Evolutionary conservation across 2,329 filamentous ascomycete genomes (phyloP).

Genomic region (Dactylellina haptotyla): DNA sequence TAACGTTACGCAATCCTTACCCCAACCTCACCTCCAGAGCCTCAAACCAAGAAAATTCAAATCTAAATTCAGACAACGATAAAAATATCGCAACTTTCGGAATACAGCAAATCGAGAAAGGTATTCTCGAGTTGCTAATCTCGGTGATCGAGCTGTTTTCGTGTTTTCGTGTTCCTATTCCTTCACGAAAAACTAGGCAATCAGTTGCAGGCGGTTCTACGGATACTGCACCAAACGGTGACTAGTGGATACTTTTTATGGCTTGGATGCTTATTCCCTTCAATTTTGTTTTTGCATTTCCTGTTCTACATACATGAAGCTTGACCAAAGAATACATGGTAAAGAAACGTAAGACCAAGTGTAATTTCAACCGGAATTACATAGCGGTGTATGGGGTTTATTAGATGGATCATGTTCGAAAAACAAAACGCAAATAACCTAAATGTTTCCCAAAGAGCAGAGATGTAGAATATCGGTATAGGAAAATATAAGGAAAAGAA

Average conservation of each 20-base stretch:
- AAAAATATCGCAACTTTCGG: neutral
- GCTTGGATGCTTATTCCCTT: no score
- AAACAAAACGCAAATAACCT: neutral
- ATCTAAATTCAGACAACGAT: conserved; percentile 8
- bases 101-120: no score
- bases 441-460: conserved; percentile 6
- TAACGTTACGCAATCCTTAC: conserved; percentile 41
- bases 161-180: no score
- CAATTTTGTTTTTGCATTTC: neutral
- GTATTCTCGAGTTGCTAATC: no score
- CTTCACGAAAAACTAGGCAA: no score
- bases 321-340: conserved; percentile 19
- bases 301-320: conserved; percentile 49
- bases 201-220: no score
- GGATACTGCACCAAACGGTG: no score
- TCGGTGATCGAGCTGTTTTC: no score
- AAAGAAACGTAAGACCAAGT: conserved; percentile 23
- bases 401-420: conserved; percentile 6
- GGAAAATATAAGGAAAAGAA: conserved; percentile 5
- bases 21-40: conserved; percentile 42
- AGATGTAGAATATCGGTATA: conserved; percentile 8
- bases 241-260: no score
- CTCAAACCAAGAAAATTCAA: conserved; percentile 37
- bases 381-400: neutral
- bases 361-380: neutral